Evolutionary conservation across 2,329 filamentous ascomycete genomes (phyloP).

Genomic region (Cladosporium sphaerospermum): DNA sequence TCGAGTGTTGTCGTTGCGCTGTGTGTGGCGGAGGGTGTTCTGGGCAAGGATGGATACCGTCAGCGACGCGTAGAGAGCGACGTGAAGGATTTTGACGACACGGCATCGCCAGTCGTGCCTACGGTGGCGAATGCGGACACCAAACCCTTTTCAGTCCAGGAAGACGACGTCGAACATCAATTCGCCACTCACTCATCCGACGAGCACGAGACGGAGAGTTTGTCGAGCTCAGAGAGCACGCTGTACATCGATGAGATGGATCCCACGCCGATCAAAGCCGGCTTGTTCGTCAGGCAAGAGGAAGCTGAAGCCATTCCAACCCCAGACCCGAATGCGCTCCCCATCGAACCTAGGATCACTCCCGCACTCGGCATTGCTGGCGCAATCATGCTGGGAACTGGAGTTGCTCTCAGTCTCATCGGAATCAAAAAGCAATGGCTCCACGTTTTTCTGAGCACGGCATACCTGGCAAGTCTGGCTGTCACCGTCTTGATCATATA

Average conservation of each 20-base stretch:
- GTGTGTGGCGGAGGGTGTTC: not conserved
- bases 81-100: not conserved
- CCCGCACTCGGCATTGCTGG: constrained; percentile 77
- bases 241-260: not conserved
- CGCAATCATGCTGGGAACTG: constrained; percentile 66
- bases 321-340: constrained; percentile 40
- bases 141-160: no score
- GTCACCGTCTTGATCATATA: constrained; percentile 80
- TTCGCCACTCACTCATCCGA: not conserved
- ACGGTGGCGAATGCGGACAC: no score
- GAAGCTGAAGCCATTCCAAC: constrained; percentile 1
- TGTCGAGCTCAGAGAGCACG: constrained; percentile 4
- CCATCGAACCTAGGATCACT: constrained; percentile 67
- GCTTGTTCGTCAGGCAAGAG: not conserved
- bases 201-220: not conserved
- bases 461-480: constrained; percentile 64
- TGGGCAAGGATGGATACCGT: not conserved
- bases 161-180: no score
- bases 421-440: constrained; percentile 75
- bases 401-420: constrained; percentile 64
- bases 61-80: not conserved
- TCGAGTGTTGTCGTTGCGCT: constrained; percentile 3
- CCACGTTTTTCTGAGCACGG: constrained; percentile 74
- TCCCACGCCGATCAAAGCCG: not conserved
- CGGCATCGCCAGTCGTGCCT: not conserved